Conservation (phyloP, 2,329 filamentous ascomycete genomes). For the Monascus ruber region DNA sequence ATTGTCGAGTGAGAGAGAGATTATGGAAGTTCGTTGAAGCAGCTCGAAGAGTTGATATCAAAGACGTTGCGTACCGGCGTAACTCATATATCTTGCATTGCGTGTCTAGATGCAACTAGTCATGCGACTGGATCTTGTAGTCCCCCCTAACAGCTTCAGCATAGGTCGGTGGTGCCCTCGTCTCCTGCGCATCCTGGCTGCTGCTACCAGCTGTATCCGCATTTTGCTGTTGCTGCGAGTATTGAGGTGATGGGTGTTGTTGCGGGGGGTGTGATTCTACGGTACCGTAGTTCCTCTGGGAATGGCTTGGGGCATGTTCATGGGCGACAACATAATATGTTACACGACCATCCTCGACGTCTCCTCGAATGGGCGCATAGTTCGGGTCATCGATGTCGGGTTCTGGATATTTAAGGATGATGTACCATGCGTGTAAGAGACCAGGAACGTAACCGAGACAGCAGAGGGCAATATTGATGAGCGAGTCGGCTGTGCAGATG, state of each 20-base stretch:
- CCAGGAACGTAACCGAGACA: conserved; percentile 70
- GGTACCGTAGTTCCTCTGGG: conserved; percentile 28
- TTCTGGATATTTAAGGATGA: conserved; percentile 84
- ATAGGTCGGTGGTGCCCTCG: conserved; percentile 64
- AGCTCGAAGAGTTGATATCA: no score
- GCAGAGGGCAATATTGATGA: conserved; percentile 93
- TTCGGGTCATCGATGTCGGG: conserved; percentile 45
- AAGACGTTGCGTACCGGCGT: no score
- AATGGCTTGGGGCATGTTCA: conserved; percentile 27
- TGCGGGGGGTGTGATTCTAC: conserved; percentile 21
- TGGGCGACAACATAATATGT: conserved; percentile 67
- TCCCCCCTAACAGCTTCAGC: conserved; percentile 82
- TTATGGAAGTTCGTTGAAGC: no score
- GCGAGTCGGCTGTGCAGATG: conserved; percentile 78
- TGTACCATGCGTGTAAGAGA: conserved; percentile 94
- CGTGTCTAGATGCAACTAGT: conserved; percentile 27
- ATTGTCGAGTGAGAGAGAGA: no score
- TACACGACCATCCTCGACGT: conserved; percentile 39
- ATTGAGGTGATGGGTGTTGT: conserved; percentile 6
- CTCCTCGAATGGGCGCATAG: conserved; percentile 55
- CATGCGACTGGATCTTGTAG: conserved; percentile 70
- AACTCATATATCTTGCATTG: neutral
- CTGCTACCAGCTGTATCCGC: conserved; percentile 18
- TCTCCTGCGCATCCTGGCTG: conserved; percentile 22
- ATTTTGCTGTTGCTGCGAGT: conserved; percentile 12